Evolutionary conservation across 192 early-diverging fungal genomes (phyloP).

Genomic region (Kickxella alabastrina): DNA sequence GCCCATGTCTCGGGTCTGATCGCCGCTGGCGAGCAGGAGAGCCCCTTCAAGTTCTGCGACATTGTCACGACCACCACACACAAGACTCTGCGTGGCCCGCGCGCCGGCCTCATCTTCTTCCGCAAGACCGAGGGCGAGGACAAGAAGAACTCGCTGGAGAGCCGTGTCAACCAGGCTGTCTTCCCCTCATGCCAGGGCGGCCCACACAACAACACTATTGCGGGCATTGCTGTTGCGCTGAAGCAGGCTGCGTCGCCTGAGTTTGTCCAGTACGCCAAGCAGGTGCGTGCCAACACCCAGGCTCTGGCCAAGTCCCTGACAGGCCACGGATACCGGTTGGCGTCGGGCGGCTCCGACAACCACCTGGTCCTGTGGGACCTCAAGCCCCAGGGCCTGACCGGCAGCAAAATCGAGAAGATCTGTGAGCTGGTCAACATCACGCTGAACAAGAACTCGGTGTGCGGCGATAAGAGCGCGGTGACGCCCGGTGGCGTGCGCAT

Average conservation of each 20-base stretch:
- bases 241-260: constrained; percentile 94
- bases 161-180: constrained; percentile 95
- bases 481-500: constrained; percentile 98
- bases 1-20: constrained; percentile 98
- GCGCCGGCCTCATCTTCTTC: constrained; percentile 99
- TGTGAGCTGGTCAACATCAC: constrained; percentile 98
- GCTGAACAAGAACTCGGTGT: constrained; percentile 99
- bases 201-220: constrained; percentile 99
- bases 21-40: constrained; percentile 82
- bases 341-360: constrained; percentile 96
- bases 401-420: constrained; percentile 98
- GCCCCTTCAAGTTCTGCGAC: constrained; percentile 97
- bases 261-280: constrained; percentile 92
- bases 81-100: constrained; percentile 99
- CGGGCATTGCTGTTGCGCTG: constrained; percentile 93
- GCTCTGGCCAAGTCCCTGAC: constrained; percentile 77
- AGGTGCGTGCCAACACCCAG: constrained; percentile 91
- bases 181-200: constrained; percentile 99
- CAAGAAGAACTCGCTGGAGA: constrained; percentile 88
- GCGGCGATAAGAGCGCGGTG: constrained; percentile 92
- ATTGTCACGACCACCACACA: constrained; percentile 99
- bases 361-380: constrained; percentile 99
- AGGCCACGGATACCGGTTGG: constrained; percentile 85
- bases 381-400: constrained; percentile 85
- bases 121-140: constrained; percentile 64